phyloP scores from a whole-genome alignment of 106 monocot species.

The Vanilla planifolia region DNA sequence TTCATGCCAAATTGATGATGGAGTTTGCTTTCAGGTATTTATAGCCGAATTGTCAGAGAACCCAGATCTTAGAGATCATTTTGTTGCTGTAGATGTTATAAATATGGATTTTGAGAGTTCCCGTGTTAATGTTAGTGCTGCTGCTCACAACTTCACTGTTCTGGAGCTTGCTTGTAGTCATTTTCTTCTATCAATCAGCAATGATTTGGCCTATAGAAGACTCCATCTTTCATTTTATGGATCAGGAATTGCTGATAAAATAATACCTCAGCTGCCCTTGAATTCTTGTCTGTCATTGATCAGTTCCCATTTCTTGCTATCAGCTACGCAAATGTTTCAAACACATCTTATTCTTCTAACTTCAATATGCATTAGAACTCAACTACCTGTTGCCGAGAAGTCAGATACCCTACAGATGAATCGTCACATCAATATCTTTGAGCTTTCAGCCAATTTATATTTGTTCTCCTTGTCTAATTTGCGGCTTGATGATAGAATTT shows the following conservation, averaged over 20 bases:
- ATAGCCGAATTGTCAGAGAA: conserved; percentile 23
- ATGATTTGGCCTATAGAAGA: conserved; percentile 21
- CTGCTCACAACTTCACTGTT: conserved; percentile 10
- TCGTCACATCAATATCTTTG: conserved; percentile 23
- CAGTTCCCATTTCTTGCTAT: conserved; percentile 9
- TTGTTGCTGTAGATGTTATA: conserved; percentile 17
- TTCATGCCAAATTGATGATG: conserved; percentile 3
- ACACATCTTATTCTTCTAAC: conserved; percentile 35
- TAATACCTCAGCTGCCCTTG: conserved; percentile 22
- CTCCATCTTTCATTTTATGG: conserved; percentile 31
- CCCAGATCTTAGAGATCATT: conserved; percentile 18
- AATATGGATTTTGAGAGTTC: conserved; percentile 14
- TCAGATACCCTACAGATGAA: conserved; percentile 4
- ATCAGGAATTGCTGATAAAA: conserved; percentile 14
- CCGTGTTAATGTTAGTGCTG: conserved; percentile 5
- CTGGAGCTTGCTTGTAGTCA: conserved; percentile 34
- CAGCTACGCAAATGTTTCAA: conserved; percentile 33
- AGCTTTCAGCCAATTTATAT: conserved; percentile 28
- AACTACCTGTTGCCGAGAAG: conserved; percentile 12
- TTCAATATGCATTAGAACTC: conserved; percentile 32
- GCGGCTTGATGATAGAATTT: conserved; percentile 5
- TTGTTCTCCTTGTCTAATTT: conserved; percentile 10
- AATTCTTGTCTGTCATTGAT: conserved; percentile 22
- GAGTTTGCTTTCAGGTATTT: conserved; percentile 26
- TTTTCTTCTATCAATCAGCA: conserved; percentile 27